Percentiles rank a stretch among this genome's conserved stretches.
phyloP scores from a whole-genome alignment of 2,329 filamentous ascomycete species.

The Ceratocystis colombiana region DNA sequence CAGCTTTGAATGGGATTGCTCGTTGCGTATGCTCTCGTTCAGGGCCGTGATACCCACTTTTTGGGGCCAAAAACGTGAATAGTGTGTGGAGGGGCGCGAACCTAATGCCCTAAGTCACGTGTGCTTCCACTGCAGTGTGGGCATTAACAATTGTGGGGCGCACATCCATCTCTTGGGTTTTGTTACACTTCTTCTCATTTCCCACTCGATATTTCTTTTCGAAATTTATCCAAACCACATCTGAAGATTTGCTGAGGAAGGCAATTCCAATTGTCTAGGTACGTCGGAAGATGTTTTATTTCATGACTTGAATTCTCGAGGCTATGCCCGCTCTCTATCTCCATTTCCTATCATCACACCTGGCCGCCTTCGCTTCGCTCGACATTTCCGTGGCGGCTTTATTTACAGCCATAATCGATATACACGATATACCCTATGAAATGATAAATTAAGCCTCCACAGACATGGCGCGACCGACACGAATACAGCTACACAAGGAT shows the following conservation, averaged over 20 bases:
- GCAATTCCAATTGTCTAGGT: conserved; percentile 55
- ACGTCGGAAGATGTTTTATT: conserved; percentile 45
- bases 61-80: conserved; percentile 1
- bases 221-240: conserved; percentile 36
- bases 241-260: conserved; percentile 54
- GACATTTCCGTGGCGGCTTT: conserved; percentile 14
- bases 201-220: conserved; percentile 28
- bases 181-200: conserved; percentile 24
- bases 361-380: conserved; percentile 14
- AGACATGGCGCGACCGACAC: conserved; percentile 2
- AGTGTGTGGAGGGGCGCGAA: conserved; percentile 25
- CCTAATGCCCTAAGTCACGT: conserved; percentile 27
- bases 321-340: conserved; percentile 16
- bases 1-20: conserved; percentile 20
- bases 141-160: conserved; percentile 27
- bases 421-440: not conserved
- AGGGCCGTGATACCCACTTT: conserved; percentile 14
- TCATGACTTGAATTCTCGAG: conserved; percentile 18
- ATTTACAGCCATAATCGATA: not conserved
- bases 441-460: not conserved
- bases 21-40: conserved; percentile 15
- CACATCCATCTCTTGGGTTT: conserved; percentile 28
- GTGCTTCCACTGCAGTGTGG: not conserved
- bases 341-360: conserved; percentile 20
- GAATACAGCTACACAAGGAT: not conserved